Base-by-base conservation (phyloP, 2,329 filamentous ascomycete species). In the Teratosphaeria gauchensis region DNA sequence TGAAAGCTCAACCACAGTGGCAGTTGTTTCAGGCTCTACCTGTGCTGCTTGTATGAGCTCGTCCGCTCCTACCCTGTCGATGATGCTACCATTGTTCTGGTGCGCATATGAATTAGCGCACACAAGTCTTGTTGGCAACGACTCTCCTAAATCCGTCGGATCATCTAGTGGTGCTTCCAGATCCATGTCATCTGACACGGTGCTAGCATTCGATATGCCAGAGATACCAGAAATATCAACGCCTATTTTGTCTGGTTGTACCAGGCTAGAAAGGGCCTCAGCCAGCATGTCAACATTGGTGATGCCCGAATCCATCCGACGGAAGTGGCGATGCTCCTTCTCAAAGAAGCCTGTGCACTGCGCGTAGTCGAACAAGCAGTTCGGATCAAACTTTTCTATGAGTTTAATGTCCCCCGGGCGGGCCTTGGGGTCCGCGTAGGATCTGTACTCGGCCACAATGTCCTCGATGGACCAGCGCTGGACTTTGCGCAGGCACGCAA, bases 401-500 rank as follows among this genome's bases (percentile, higher is more conserved):
- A 78, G 76, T 1, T 70, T 68, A 56, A 78, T 72, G 60, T 80
- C 78, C 24, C 75, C 72, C 19, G 73, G 69, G 32, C 81, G 77
- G 16, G 77, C 74, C 61, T 83, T 83, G 0, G 75, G 74, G 38
- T 70, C 72, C 0, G 81, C 77, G 65, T 85, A 92, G 1, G 77
- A 75, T 62, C 80, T 77, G 75, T 95, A 96, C 73, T 96, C 92
- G 55, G 83, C 78, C 38, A 94, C 72, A 38, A 89, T 82, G 16
- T 77, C 75, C 1, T 80, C 72, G 1, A 84, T 71, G 19, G 84
- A 76, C 85, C 88, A 89, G 14, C 87, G 84, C 14, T 84, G 82
- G 12, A 89, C 75, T 70, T 88, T 89, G 62, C 91, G 85, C 62
- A 95, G 81, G 59, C 88, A 85, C 19, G 85, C 92, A 54, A 92